A percentile compares a stretch with the other conserved stretches of the same genome.
phyloP scores from a whole-genome alignment of 352 stramenopile genomes.

The Globisporangium iwayamae region DNA sequence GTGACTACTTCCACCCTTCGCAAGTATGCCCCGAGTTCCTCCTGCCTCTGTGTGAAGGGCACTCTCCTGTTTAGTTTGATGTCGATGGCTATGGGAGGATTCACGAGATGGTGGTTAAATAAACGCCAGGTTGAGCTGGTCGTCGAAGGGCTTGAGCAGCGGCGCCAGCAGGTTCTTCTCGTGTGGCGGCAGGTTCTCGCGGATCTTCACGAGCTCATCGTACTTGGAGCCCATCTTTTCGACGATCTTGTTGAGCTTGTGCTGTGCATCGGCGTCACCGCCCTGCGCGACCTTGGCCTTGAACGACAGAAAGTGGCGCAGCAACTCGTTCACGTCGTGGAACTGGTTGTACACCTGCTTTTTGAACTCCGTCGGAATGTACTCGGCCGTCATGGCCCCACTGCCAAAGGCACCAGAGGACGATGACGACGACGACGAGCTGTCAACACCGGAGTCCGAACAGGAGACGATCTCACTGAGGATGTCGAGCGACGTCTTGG shows the following conservation, averaged over 20 bases:
- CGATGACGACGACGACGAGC: constrained; percentile 19
- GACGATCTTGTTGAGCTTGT: constrained; percentile 83
- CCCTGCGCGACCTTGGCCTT: constrained; percentile 63
- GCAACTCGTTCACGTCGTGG: constrained; percentile 77
- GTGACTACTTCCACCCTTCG: too few relatives aligned
- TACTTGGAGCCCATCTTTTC: constrained; percentile 88
- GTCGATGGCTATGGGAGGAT: neutral
- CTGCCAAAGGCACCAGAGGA: constrained; percentile 43
- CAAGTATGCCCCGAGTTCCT: too few relatives aligned
- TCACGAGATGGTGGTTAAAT: constrained; percentile 36
- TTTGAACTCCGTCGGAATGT: constrained; percentile 84
- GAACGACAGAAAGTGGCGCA: constrained; percentile 84
- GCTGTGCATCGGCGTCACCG: constrained; percentile 48
- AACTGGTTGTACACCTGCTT: constrained; percentile 86
- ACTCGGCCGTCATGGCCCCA: constrained; percentile 59
- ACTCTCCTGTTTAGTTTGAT: neutral
- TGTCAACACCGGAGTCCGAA: constrained; percentile 46
- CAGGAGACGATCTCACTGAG: constrained; percentile 63
- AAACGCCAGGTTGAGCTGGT: constrained; percentile 87
- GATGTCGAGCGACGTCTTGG: constrained; percentile 50
- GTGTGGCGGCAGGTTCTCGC: constrained; percentile 71
- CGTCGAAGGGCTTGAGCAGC: constrained; percentile 81
- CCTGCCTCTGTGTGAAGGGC: neutral
- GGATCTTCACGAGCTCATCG: constrained; percentile 80
- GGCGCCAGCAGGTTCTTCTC: constrained; percentile 81